Percentiles rank a stretch among this genome's conserved stretches.
phyloP scores from a whole-genome alignment of 331 rosid genomes.

The Quercus phellos region DNA sequence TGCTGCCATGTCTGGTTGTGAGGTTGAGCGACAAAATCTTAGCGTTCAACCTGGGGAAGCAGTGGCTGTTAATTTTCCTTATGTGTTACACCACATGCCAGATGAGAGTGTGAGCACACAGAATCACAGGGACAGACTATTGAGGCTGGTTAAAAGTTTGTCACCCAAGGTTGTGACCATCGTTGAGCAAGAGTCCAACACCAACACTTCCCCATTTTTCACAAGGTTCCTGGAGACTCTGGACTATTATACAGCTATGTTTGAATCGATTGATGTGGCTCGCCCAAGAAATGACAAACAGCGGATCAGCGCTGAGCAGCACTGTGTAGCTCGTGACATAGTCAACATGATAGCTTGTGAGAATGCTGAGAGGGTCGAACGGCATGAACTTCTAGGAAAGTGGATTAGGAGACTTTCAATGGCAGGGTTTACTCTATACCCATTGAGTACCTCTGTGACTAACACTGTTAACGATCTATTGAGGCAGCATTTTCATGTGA shows the following conservation, averaged over 20 bases:
- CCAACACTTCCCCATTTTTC: conserved; percentile 84
- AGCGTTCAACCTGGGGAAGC: conserved; percentile 56
- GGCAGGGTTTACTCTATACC: conserved; percentile 68
- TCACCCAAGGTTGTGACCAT: conserved; percentile 79
- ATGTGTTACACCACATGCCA: conserved; percentile 82
- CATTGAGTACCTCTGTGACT: conserved; percentile 47
- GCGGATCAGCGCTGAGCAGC: conserved; percentile 75
- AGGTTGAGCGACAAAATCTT: conserved; percentile 49
- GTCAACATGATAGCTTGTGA: conserved; percentile 98
- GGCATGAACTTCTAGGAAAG: conserved; percentile 77
- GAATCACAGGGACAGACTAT: conserved; percentile 76
- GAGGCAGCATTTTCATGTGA: conserved; percentile 40
- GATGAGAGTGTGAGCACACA: conserved; percentile 92
- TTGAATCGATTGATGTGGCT: conserved; percentile 76
- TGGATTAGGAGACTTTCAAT: conserved; percentile 75
- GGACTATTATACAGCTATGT: conserved; percentile 75
- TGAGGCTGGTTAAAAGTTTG: conserved; percentile 70
- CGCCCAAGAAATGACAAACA: conserved; percentile 54
- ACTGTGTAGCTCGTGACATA: conserved; percentile 87
- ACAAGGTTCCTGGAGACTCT: conserved; percentile 66
- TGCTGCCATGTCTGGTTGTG: conserved; percentile 69
- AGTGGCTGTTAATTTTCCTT: conserved; percentile 76
- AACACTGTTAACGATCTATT: conserved; percentile 36
- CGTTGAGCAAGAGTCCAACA: conserved; percentile 94
- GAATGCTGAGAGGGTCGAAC: conserved; percentile 75